Percentiles rank a stretch among this genome's conserved stretches.
These are phyloP conservation scores for Zygnema circumcarinatum DNA, from an alignment of 139 green algal genomes.

Conservation along the genomic window DNA sequence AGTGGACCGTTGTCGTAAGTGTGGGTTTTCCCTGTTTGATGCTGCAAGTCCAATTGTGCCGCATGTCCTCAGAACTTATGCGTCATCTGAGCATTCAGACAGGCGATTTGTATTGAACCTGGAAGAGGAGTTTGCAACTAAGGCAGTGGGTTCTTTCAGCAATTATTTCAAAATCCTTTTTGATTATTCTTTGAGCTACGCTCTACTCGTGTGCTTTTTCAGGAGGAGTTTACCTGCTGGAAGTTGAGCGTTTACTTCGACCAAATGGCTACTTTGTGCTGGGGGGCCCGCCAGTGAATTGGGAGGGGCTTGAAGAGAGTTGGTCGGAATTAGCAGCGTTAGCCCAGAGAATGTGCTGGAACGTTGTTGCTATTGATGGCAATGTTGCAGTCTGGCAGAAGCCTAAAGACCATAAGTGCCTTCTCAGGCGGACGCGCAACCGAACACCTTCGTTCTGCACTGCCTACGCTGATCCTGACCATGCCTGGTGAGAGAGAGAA, in stretches of 20 bases:
- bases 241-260: constrained; percentile 48
- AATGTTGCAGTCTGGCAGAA: constrained; percentile 33
- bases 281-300: constrained; percentile 35
- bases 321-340: neutral
- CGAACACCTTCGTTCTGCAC: neutral
- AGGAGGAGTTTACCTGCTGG: constrained; percentile 45
- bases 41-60: no score
- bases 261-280: constrained; percentile 48
- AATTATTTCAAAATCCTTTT: no score
- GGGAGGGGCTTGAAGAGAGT: neutral
- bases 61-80: no score
- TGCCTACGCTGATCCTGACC: constrained; percentile 10
- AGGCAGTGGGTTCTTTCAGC: no score
- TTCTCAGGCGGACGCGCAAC: neutral
- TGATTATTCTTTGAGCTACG: no score
- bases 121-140: no score
- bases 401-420: neutral
- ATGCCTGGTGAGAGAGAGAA: constrained; percentile 15
- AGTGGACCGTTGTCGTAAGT: no score
- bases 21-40: no score
- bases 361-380: constrained; percentile 1
- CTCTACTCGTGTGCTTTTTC: no score
- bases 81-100: no score
- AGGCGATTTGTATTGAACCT: no score
- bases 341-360: constrained; percentile 15